These are phyloP conservation scores for Ceratocystis ficicola DNA, from an alignment of 2,329 filamentous ascomycete genomes.

Conservation along the genomic window DNA sequence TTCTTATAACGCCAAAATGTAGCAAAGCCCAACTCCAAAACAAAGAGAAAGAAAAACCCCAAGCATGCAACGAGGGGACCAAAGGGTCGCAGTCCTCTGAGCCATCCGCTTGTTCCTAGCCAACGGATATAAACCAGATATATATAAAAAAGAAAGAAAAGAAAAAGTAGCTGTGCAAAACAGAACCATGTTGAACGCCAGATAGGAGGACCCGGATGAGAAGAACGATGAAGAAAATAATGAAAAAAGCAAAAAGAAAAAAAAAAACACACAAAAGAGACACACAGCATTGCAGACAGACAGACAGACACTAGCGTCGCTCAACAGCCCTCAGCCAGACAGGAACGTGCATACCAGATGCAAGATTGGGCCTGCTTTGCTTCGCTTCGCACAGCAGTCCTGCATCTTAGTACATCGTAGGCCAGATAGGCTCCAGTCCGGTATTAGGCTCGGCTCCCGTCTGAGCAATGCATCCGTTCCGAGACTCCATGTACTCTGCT, in stretches of 20 bases:
- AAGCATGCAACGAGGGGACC: not conserved
- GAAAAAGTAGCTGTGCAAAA: constrained; percentile 15
- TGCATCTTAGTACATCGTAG: not conserved
- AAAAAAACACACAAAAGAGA: too few species aligned
- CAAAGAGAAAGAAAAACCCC: not conserved
- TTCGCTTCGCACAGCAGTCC: not conserved
- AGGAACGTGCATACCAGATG: constrained; percentile 5
- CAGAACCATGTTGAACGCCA: constrained; percentile 17
- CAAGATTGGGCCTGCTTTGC: not conserved
- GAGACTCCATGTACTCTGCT: constrained; percentile 9
- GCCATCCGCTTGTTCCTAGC: not conserved
- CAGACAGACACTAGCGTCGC: constrained; percentile 9
- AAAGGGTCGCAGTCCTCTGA: not conserved
- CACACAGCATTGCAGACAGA: too few species aligned
- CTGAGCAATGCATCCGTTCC: constrained; percentile 10
- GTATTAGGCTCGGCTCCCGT: constrained; percentile 24
- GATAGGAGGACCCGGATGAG: constrained; percentile 23
- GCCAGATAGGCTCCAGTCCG: constrained; percentile 5
- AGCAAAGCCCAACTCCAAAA: constrained; percentile 4
- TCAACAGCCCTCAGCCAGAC: not conserved
- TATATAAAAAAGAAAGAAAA: constrained; percentile 16
- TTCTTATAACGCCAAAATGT: constrained; percentile 5
- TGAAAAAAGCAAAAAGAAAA: too few species aligned
- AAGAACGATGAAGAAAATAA: constrained; percentile 18
- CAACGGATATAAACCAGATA: constrained; percentile 5